phyloP scores from a whole-genome alignment of 257 asterid species.

The Solanum peruvianum region DNA sequence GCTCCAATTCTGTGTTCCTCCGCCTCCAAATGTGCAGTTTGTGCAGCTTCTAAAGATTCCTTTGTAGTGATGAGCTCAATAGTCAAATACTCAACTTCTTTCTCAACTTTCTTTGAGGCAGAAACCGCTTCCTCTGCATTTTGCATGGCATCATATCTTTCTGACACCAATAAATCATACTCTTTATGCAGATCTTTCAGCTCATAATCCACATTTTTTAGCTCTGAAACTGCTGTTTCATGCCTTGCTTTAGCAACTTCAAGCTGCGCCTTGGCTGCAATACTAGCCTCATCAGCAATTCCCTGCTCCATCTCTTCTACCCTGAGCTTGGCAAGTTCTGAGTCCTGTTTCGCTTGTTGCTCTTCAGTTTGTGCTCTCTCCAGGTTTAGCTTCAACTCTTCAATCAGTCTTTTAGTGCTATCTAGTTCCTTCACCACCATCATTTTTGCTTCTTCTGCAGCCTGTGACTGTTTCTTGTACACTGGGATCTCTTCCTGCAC shows the following conservation, averaged over 20 bases:
- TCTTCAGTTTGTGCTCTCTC: constrained; percentile 90
- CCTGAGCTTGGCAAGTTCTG: constrained; percentile 81
- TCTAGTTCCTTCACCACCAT: constrained; percentile 64
- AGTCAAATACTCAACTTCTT: constrained; percentile 75
- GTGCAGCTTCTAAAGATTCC: constrained; percentile 74
- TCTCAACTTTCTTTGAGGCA: constrained; percentile 59
- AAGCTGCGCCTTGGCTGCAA: constrained; percentile 91
- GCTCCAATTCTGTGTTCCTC: constrained; percentile 82
- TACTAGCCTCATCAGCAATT: constrained; percentile 69
- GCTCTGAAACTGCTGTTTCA: constrained; percentile 55
- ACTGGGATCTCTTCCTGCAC: constrained; percentile 71
- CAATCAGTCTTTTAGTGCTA: constrained; percentile 68
- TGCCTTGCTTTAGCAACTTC: constrained; percentile 89
- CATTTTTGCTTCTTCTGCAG: constrained; percentile 65
- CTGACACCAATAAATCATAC: constrained; percentile 34
- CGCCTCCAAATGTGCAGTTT: constrained; percentile 75
- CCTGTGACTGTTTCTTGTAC: constrained; percentile 51
- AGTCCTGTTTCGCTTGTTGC: constrained; percentile 84
- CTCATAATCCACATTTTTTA: constrained; percentile 39
- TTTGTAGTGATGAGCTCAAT: constrained; percentile 70
- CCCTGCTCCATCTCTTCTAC: constrained; percentile 91
- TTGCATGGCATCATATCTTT: constrained; percentile 44
- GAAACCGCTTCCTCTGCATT: constrained; percentile 60
- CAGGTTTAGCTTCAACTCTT: constrained; percentile 81
- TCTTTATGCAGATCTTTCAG: constrained; percentile 50